Conservation (phyloP, 257 asterid genomes). For the Jaltomata sinuosa region DNA sequence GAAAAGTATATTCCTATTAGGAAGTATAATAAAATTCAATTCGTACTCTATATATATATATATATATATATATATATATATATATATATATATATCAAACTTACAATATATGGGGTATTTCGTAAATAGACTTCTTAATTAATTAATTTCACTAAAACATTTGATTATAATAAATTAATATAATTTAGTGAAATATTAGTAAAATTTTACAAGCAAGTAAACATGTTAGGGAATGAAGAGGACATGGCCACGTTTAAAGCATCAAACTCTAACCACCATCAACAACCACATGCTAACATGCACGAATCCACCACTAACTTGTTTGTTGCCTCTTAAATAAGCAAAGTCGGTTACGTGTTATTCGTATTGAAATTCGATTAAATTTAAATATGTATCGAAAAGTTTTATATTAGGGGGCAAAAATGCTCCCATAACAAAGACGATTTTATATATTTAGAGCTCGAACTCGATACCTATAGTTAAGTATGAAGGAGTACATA, state of each 20-base stretch:
- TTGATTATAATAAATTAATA: background rate
- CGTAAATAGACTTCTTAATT: background rate
- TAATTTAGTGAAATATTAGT: background rate
- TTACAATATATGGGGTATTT: background rate
- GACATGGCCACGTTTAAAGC: background rate
- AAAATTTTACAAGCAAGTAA: background rate
- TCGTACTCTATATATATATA: background rate
- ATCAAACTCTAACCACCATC: background rate
- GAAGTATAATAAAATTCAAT: background rate
- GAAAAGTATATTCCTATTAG: background rate
- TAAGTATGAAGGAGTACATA: too few relatives aligned
- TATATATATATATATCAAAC: background rate
- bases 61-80: background rate
- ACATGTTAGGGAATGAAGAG: background rate
- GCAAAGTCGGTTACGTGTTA: too few relatives aligned
- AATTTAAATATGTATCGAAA: fast-evolving
- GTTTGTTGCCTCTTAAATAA: too few relatives aligned
- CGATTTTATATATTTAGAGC: background rate
- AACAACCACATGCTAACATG: background rate
- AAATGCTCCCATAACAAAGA: fast-evolving
- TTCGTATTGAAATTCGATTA: background rate
- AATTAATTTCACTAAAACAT: background rate
- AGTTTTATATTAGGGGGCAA: fast-evolving
- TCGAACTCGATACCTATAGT: too few relatives aligned
- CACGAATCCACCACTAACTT: background rate